Evolutionary conservation across 306 rosid genomes (phyloP), one percentile per base, ranked within the genome.

Genomic region (Lathyrus tuberosus): DNA sequence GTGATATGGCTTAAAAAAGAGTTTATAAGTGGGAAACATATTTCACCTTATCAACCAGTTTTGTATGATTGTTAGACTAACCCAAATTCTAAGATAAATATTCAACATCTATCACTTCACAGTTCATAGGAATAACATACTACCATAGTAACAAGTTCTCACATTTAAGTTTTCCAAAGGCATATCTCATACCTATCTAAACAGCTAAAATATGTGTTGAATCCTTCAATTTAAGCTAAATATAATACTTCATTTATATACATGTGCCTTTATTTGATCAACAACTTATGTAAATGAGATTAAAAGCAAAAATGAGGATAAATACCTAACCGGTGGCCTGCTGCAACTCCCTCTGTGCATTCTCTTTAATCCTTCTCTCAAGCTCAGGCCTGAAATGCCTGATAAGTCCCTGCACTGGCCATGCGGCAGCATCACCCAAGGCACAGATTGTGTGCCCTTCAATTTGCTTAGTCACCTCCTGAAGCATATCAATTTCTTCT

Each of bases 321-420:
- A 41, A 49, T 41, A 33, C 61, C 77, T 86, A 90, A 70, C 90
- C 96, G 80, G 95, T 79, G 67, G 96, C 99, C 83, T 87, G 83
- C 78, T 81, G 85, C 83, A 91, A 79, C 85, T 91, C 97, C 89
- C 83, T 83, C 71, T 94, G 88, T 17, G 99, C 99, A 46, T 79
- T 87, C 79, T 89, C 95, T 71, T 76, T 89, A 76, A 94, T 94
- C 82, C 97, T 91, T 83, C 97, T 88, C 89, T 94, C 96, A 74
- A 94, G 90, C 83, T 94, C 99, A 2, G 99, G 99, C 84, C 99
- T 88, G 81, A 94, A 94, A 81, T 94, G 96, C 88, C 92, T 83
- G 65, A 94, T 94, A 75, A 94, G 96, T 72, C 99, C 99, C 82
- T 94, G 99, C 83, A 94, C 99, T 7, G 99, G 99, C 99, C 99